These are phyloP conservation scores for Eucalyptus albens DNA, from an alignment of 345 rosid genomes.

Conservation along the genomic window DNA sequence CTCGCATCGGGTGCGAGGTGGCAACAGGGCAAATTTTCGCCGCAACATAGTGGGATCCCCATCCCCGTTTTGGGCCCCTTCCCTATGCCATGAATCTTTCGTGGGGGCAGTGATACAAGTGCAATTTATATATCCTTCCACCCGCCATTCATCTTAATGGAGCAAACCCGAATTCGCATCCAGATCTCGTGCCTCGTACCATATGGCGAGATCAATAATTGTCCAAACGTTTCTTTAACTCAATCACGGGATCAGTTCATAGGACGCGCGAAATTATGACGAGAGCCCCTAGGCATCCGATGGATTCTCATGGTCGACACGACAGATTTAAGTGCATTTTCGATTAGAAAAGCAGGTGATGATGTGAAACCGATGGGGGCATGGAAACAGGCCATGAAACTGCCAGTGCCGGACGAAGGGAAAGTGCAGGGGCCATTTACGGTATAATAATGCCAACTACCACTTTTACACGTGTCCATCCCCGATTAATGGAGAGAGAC, in stretches of 20 bases:
- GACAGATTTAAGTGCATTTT: not conserved
- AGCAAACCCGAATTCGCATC: no score
- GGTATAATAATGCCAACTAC: not conserved
- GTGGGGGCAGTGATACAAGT: no score
- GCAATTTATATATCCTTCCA: no score
- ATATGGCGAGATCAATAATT: not conserved
- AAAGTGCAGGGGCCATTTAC: not conserved
- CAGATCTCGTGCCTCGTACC: not conserved
- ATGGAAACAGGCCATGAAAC: not conserved
- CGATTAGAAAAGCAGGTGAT: accelerated
- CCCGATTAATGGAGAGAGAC: not conserved
- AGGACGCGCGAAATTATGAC: not conserved
- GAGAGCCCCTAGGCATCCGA: not conserved
- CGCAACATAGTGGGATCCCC: not conserved
- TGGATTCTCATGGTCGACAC: not conserved
- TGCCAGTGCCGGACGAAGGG: not conserved
- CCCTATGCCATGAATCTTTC: not conserved
- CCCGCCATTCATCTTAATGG: no score
- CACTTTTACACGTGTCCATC: not conserved
- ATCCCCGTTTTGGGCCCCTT: not conserved
- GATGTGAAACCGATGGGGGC: not conserved
- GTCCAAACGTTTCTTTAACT: not conserved
- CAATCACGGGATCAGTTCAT: not conserved
- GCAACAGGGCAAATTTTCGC: not conserved
- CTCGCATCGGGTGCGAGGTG: not conserved